Percentiles rank a stretch among this genome's conserved stretches.
Conservation (phyloP, 495 filamentous ascomycete genomes). For the Penicillium antarcticum region DNA sequence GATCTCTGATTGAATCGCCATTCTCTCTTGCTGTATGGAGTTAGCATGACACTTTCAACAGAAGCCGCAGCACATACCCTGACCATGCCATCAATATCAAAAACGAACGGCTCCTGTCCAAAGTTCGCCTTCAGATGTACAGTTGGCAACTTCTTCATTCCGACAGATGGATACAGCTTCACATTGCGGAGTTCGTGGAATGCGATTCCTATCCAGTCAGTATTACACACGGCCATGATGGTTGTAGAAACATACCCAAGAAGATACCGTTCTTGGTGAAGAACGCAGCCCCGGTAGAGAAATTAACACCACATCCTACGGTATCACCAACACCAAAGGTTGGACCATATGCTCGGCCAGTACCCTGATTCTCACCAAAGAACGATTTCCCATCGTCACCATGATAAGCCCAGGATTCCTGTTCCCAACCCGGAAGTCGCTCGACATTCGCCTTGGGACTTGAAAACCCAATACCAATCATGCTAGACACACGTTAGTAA, state of each 20-base stretch:
- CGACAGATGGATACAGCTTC: slow-evolving; percentile 78
- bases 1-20: slow-evolving; percentile 56
- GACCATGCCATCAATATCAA: slow-evolving; percentile 88
- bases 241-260: slow-evolving; percentile 56
- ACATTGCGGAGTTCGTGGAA: slow-evolving; percentile 73
- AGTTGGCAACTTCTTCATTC: slow-evolving; percentile 80
- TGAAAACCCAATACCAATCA: slow-evolving; percentile 89
- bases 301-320: slow-evolving; percentile 92
- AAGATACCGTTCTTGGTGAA: slow-evolving; percentile 91
- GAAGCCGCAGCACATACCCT: slow-evolving; percentile 45
- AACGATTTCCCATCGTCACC: slow-evolving; percentile 94
- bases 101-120: slow-evolving; percentile 84
- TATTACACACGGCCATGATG: not conserved
- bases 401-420: slow-evolving; percentile 95
- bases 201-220: slow-evolving; percentile 57
- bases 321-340: slow-evolving; percentile 73
- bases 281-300: slow-evolving; percentile 79
- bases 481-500: slow-evolving; percentile 41
- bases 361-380: slow-evolving; percentile 58
- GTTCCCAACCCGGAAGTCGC: slow-evolving; percentile 90
- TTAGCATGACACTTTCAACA: slow-evolving; percentile 15
- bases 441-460: slow-evolving; percentile 69
- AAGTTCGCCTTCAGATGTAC: slow-evolving; percentile 89
- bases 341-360: slow-evolving; percentile 73
- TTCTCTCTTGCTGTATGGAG: slow-evolving; percentile 54